Evolutionary conservation across 768 basidiomycete species (phyloP).

Genomic region (Boletus reticuloceps): DNA sequence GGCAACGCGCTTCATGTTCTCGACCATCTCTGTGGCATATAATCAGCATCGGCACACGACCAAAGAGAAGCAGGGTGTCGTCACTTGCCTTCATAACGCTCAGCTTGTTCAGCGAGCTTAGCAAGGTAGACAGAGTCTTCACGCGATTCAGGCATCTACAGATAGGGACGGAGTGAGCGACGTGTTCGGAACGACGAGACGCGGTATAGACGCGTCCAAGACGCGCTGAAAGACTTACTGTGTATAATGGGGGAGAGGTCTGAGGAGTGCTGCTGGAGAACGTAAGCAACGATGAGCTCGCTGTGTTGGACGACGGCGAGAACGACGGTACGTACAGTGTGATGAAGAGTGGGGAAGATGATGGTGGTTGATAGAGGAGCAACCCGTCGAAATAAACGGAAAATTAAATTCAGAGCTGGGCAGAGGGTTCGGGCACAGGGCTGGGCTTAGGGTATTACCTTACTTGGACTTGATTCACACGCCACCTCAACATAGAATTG

Average conservation of each 20-base stretch:
- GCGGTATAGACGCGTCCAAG: slow-evolving; percentile 35
- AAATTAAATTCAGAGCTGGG: slow-evolving; percentile 69
- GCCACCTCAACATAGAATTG: slow-evolving; percentile 21
- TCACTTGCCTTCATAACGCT: slow-evolving; percentile 92
- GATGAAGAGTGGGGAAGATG: slow-evolving; percentile 38
- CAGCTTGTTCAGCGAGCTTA: slow-evolving; percentile 99
- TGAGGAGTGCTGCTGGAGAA: slow-evolving; percentile 10
- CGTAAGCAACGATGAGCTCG: slow-evolving; percentile 34
- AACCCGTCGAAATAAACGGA: slow-evolving; percentile 48
- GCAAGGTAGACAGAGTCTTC: slow-evolving; percentile 99
- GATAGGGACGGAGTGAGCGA: slow-evolving; percentile 12
- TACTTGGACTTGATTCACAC: slow-evolving; percentile 13
- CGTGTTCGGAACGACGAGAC: slow-evolving; percentile 14
- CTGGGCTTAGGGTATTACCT: slow-evolving; percentile 34
- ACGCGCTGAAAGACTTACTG: slow-evolving; percentile 44
- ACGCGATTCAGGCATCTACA: slow-evolving; percentile 74
- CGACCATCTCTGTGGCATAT: slow-evolving; percentile 79
- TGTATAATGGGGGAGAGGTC: slow-evolving; percentile 28
- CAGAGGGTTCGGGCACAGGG: slow-evolving; percentile 65
- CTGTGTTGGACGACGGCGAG: slow-evolving; percentile 31
- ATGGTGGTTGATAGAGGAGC: slow-evolving; percentile 46
- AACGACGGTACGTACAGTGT: slow-evolving; percentile 41
- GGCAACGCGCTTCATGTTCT: slow-evolving; percentile 99
- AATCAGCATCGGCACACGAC: slow-evolving; percentile 16
- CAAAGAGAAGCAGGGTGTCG: not conserved